Percentiles rank a stretch among this genome's conserved stretches.
These are phyloP conservation scores for Pisolithus marmoratus DNA, from an alignment of 768 basidiomycete species.

Conservation along the genomic window DNA sequence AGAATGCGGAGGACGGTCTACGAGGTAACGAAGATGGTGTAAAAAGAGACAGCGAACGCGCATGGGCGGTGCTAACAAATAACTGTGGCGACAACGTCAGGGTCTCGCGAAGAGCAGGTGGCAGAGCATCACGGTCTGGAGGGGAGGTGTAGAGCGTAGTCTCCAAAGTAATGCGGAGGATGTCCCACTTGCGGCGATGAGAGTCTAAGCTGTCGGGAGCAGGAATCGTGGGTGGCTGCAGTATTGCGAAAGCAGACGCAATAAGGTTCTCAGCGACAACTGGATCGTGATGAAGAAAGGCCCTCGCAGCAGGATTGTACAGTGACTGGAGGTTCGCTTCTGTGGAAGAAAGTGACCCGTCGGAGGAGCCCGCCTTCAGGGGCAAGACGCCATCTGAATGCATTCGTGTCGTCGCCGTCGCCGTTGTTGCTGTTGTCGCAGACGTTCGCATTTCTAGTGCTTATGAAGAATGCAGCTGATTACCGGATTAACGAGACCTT, in stretches of 20 bases:
- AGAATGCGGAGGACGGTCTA: conserved; percentile 44
- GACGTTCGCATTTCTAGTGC: conserved; percentile 33
- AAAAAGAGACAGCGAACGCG: conserved; percentile 64
- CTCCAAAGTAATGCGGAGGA: conserved; percentile 79
- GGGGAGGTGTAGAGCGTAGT: conserved; percentile 61
- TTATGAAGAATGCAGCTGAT: conserved; percentile 15
- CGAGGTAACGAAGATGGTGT: conserved; percentile 41
- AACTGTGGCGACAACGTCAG: conserved; percentile 55
- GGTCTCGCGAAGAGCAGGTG: conserved; percentile 45
- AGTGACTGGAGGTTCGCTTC: conserved; percentile 58
- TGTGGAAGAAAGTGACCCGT: conserved; percentile 21
- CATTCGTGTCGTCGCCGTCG: conserved; percentile 14
- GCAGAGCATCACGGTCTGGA: conserved; percentile 37
- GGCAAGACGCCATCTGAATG: conserved; percentile 21
- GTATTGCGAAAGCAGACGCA: conserved; percentile 59
- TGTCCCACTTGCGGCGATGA: conserved; percentile 77
- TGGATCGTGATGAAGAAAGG: conserved; percentile 72
- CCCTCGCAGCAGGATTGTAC: conserved; percentile 71
- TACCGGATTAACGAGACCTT: not conserved
- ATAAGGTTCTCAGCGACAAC: conserved; percentile 61
- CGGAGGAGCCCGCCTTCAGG: conserved; percentile 29
- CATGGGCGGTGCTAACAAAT: conserved; percentile 50
- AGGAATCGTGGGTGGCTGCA: conserved; percentile 37
- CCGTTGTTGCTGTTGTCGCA: conserved; percentile 46
- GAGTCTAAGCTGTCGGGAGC: conserved; percentile 38